Evolutionary conservation across 2,329 filamentous ascomycete genomes (phyloP), one percentile per base, ranked within the genome.

Genomic region (Kalaharituber pfeilii): DNA sequence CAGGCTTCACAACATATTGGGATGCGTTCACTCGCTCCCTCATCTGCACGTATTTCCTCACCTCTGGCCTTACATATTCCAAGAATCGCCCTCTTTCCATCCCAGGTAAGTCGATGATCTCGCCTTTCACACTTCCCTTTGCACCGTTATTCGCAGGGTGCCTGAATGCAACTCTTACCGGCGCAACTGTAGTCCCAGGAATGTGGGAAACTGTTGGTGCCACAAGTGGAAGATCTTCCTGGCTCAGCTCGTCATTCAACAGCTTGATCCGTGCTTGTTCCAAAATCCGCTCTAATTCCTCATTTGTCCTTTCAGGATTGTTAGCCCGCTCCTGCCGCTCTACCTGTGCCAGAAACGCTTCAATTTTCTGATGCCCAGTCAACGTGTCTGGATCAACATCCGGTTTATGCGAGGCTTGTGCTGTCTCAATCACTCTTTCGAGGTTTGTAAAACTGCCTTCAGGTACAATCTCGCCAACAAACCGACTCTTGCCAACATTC

Each of bases 401-500:
- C 18, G 42, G 42, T 5, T 13, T 20, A 4, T 20, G 22, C 15
- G 15, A 13, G 15, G 42, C 42, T 13, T 22, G 15, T 13, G 42
- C n/a, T 22, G 15, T 29, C 25, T 5, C 26, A 2, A 30, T 18
- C 9, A 50, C n/a, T 26, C 26, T 27, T n/a, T 50, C 47, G 4
- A 50, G 3, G n/a, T 28, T 28, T 22, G 47, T 50, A 30, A 50
- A 50, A 15, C 25, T 28, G 15, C 79, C 80, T 72, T 84, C 89
- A 3, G 93, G 89, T 64, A 88, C 94, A 6, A 95, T 79, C 3
- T 80, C 77, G 62, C 91, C 81, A 57, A 96, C 94, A 1, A 98
- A 75, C 65, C 83, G 82, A 63, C 89, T 96, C 69, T 98, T 98
- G 24, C 91, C 93, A 2, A 96, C 93, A 65, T 98, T 98, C 59